Percentiles rank a stretch among this genome's conserved stretches.
phyloP scores from a whole-genome alignment of 169 alveolate genomes.

The Cryptosporidium muris region DNA sequence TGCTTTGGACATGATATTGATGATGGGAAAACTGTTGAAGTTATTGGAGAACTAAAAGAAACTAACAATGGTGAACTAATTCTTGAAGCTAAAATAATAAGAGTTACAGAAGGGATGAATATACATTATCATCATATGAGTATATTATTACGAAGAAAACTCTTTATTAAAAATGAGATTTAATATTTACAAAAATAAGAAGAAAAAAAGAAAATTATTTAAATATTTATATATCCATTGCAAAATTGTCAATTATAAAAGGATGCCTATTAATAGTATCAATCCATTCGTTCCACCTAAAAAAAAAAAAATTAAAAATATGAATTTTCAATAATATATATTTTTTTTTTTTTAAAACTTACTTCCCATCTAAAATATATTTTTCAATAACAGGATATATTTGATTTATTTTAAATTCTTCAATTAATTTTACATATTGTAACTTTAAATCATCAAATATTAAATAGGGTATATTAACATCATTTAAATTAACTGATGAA shows the following conservation, averaged over 20 bases:
- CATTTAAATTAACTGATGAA: slow-evolving; percentile 11
- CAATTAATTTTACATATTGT: slow-evolving; percentile 33
- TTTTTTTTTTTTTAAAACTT: not conserved
- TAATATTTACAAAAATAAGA: not conserved
- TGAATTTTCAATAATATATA: not conserved
- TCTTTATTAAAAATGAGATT: slow-evolving; percentile 3
- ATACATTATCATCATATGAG: slow-evolving; percentile 39
- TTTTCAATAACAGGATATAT: slow-evolving; percentile 3
- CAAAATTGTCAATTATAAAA: slow-evolving; percentile 37
- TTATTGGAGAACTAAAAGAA: slow-evolving; percentile 19
- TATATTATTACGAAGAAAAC: slow-evolving; percentile 49
- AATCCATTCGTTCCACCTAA: slow-evolving; percentile 67
- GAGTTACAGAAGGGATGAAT: slow-evolving; percentile 12
- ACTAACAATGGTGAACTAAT: not conserved
- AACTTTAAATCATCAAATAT: slow-evolving; percentile 17
- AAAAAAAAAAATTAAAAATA: too few species aligned
- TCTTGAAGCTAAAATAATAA: slow-evolving; percentile 2
- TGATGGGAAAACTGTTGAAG: slow-evolving; percentile 29
- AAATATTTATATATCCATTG: too few species aligned
- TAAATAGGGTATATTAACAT: slow-evolving; percentile 23
- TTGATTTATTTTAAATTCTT: slow-evolving; percentile 13
- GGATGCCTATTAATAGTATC: slow-evolving; percentile 61
- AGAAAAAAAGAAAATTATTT: too few species aligned
- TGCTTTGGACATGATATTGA: slow-evolving; percentile 6
- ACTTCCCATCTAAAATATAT: not conserved